A percentile compares a stretch with the other conserved stretches of the same genome.
Conservation (phyloP, 352 stramenopile species). For the Pythium vanterpoolii region DNA sequence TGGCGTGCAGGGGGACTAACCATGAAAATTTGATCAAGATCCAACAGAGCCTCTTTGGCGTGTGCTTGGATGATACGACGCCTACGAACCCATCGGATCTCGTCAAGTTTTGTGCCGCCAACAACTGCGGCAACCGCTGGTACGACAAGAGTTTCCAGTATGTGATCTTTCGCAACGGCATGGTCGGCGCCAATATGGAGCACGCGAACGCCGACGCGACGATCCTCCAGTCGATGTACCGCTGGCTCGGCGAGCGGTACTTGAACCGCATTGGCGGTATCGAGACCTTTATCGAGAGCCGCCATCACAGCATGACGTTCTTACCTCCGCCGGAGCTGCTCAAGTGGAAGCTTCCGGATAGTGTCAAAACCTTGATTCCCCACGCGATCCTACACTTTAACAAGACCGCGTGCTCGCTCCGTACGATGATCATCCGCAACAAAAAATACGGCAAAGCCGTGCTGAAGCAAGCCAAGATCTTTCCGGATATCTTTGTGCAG, state of each 20-base stretch:
- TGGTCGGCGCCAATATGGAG: constrained; percentile 89
- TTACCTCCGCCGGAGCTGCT: constrained; percentile 55
- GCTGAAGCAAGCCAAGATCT: constrained; percentile 77
- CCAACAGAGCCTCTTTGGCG: constrained; percentile 84
- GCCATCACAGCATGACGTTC: constrained; percentile 48
- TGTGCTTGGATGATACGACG: constrained; percentile 83
- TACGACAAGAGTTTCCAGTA: constrained; percentile 97
- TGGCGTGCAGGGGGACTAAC: constrained; percentile 39
- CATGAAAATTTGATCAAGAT: constrained; percentile 75
- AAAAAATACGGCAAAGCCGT: constrained; percentile 76
- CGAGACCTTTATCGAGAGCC: constrained; percentile 63
- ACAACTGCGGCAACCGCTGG: constrained; percentile 86
- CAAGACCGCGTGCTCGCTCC: constrained; percentile 61
- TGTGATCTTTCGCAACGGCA: constrained; percentile 92
- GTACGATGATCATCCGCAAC: constrained; percentile 79
- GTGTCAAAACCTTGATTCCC: constrained; percentile 37
- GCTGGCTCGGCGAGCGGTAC: constrained; percentile 59
- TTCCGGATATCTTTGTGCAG: constrained; percentile 94
- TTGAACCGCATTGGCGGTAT: constrained; percentile 56
- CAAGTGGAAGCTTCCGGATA: constrained; percentile 43
- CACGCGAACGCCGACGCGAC: constrained; percentile 95
- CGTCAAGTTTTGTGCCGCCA: constrained; percentile 49
- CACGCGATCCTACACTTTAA: constrained; percentile 63
- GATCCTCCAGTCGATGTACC: constrained; percentile 65
- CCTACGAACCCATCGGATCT: constrained; percentile 44